Conservation (phyloP, 257 asterid species). For the Ocimum tenuiflorum region DNA sequence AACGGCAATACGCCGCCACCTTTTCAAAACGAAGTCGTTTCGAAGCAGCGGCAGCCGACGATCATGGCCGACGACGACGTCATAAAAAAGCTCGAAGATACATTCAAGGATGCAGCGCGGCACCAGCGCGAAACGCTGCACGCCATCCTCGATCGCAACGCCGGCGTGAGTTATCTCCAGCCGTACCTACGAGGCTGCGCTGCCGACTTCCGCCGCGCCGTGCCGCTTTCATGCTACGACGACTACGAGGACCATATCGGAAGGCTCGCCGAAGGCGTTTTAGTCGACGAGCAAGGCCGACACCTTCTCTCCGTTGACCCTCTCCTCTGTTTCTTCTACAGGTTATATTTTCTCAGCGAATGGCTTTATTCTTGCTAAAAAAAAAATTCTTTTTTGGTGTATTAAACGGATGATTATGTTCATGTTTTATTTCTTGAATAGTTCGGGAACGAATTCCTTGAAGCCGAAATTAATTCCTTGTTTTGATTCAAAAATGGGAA, state of each 20-base stretch:
- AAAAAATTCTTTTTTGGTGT: too few species aligned
- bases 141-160: slow-evolving; percentile 14
- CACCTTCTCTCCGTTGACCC: slow-evolving; percentile 21
- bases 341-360: neutral
- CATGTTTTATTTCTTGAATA: neutral
- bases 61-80: slow-evolving; percentile 6
- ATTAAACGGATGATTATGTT: too few species aligned
- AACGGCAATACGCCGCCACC: neutral
- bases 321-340: slow-evolving; percentile 22
- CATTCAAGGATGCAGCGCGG: slow-evolving; percentile 14
- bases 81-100: neutral
- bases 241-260: neutral
- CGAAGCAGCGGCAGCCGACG: neutral
- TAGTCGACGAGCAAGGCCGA: neutral
- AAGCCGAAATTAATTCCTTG: slow-evolving; percentile 20
- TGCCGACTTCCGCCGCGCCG: slow-evolving; percentile 10
- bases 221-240: slow-evolving; percentile 12
- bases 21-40: neutral
- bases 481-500: slow-evolving; percentile 20
- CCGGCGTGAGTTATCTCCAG: slow-evolving; percentile 14
- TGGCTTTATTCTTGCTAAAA: too few species aligned
- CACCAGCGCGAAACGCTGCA: slow-evolving; percentile 1
- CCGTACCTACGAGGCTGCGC: slow-evolving; percentile 3
- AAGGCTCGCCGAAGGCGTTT: slow-evolving; percentile 15
- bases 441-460: slow-evolving; percentile 21